phyloP scores from a whole-genome alignment of 352 stramenopile genomes.

The Phytophthora ramorum region DNA sequence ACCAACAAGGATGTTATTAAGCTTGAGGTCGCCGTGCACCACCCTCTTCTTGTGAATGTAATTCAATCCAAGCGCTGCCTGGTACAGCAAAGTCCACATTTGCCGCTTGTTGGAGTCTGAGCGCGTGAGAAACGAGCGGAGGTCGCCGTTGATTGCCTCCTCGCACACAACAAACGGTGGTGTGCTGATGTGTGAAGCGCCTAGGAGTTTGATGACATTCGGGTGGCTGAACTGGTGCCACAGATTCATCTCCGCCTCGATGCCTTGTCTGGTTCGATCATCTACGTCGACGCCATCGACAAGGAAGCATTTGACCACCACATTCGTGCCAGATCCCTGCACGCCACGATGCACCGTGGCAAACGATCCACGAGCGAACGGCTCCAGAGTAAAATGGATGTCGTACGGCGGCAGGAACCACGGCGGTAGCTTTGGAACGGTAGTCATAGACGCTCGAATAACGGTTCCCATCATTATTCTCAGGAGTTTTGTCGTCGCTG shows the following conservation, averaged over 20 bases:
- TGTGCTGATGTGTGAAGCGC: constrained; percentile 36
- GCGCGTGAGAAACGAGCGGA: constrained; percentile 14
- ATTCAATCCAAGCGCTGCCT: constrained; percentile 47
- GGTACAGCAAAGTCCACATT: constrained; percentile 34
- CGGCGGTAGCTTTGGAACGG: constrained; percentile 1
- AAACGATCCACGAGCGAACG: constrained; percentile 34
- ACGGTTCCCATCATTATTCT: constrained; percentile 16
- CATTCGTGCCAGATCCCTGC: constrained; percentile 21
- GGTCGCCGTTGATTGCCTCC: constrained; percentile 27
- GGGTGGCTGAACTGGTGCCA: constrained; percentile 42
- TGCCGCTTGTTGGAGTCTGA: constrained; percentile 2
- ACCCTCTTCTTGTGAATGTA: constrained; percentile 28
- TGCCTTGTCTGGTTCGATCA: constrained; percentile 5
- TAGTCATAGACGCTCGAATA: constrained; percentile 12
- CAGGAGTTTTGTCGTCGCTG: constrained; percentile 6
- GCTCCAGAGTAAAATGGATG: constrained; percentile 8
- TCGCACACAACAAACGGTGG: constrained; percentile 40
- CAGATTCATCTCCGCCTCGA: constrained; percentile 33
- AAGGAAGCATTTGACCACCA: constrained; percentile 46
- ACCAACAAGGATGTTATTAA: constrained; percentile 27
- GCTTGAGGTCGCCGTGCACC: constrained; percentile 27
- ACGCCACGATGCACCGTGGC: constrained; percentile 28
- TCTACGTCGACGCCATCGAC: constrained; percentile 15
- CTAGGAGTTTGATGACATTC: constrained; percentile 41
- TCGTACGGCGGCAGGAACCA: constrained; percentile 33